Percentiles rank a stretch among this genome's conserved stretches.
Evolutionary conservation across 2,329 filamentous ascomycete genomes (phyloP).

Genomic region (Pseudophaeomoniella oleicola): DNA sequence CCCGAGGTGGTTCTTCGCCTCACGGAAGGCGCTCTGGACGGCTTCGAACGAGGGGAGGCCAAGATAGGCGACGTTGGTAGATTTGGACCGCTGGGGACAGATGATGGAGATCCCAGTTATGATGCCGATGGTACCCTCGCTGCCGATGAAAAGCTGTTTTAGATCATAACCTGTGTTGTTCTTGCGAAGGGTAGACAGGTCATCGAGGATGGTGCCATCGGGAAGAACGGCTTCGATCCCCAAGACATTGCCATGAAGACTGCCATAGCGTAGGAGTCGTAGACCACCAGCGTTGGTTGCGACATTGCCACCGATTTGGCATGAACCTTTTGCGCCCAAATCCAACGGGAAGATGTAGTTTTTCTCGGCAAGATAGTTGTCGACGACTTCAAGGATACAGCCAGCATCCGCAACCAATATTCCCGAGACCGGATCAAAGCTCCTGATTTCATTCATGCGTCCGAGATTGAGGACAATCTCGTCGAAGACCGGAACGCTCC

Average conservation of each 20-base stretch:
- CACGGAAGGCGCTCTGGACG: constrained; percentile 69
- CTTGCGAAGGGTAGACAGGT: constrained; percentile 78
- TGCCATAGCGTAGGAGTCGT: constrained; percentile 80
- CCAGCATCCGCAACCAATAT: constrained; percentile 83
- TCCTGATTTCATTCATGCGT: constrained; percentile 81
- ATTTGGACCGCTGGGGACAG: constrained; percentile 73
- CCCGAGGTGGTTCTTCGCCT: constrained; percentile 77
- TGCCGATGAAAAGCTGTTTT: constrained; percentile 92
- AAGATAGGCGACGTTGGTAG: constrained; percentile 90
- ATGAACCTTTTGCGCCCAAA: constrained; percentile 93
- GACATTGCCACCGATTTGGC: constrained; percentile 90
- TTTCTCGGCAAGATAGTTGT: constrained; percentile 69
- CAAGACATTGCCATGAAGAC: constrained; percentile 81
- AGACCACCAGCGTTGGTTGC: constrained; percentile 91
- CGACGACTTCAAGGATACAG: constrained; percentile 76
- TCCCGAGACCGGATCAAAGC: constrained; percentile 86
- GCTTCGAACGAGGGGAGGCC: constrained; percentile 83
- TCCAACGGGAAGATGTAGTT: constrained; percentile 90
- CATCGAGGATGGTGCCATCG: constrained; percentile 82
- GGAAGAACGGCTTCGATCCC: constrained; percentile 88
- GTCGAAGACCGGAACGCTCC: constrained; percentile 92
- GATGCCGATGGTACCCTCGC: constrained; percentile 87
- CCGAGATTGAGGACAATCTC: constrained; percentile 88
- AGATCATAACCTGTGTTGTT: constrained; percentile 98
- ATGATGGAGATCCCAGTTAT: constrained; percentile 82